These are phyloP conservation scores for Anisodus tanguticus DNA, from an alignment of 257 asterid species.

Conservation along the genomic window DNA sequence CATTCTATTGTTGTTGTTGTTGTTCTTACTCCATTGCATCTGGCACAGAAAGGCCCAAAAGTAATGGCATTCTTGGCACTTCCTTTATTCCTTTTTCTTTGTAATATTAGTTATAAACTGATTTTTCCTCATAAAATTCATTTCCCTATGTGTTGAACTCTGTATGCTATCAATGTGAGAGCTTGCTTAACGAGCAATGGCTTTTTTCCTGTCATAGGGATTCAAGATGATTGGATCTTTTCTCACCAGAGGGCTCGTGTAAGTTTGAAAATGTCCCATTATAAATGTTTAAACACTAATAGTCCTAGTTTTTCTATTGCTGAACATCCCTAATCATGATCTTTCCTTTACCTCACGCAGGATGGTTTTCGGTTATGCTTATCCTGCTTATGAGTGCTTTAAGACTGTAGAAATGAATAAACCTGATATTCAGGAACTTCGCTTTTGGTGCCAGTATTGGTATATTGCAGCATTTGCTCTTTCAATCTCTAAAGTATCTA, in stretches of 20 bases:
- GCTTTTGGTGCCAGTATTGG: conserved; percentile 65
- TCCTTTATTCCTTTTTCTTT: not conserved
- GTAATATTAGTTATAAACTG: not conserved
- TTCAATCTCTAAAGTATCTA: not conserved
- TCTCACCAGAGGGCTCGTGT: conserved; percentile 55
- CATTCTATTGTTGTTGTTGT: not conserved
- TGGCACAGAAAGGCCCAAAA: not conserved
- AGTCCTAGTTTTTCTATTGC: conserved; percentile 23
- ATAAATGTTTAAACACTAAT: not conserved
- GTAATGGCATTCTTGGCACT: not conserved
- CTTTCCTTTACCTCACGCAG: conserved; percentile 35
- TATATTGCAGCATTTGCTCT: conserved; percentile 29
- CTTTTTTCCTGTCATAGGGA: not conserved
- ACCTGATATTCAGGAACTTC: conserved; percentile 52
- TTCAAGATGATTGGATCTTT: conserved; percentile 61
- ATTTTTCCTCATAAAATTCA: not conserved
- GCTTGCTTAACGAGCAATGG: not conserved
- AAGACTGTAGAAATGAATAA: conserved; percentile 48
- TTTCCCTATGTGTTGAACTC: not conserved
- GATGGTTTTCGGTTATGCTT: conserved; percentile 56
- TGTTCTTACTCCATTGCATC: not conserved
- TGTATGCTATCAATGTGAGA: not conserved
- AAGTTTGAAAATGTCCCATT: conserved; percentile 8
- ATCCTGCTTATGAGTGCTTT: conserved; percentile 64
- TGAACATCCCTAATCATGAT: not conserved